Percentiles rank a stretch among this genome's conserved stretches.
These are phyloP conservation scores for Jimgerdemannia flammicorona DNA, from an alignment of 192 early-diverging fungal species.

Conservation along the genomic window DNA sequence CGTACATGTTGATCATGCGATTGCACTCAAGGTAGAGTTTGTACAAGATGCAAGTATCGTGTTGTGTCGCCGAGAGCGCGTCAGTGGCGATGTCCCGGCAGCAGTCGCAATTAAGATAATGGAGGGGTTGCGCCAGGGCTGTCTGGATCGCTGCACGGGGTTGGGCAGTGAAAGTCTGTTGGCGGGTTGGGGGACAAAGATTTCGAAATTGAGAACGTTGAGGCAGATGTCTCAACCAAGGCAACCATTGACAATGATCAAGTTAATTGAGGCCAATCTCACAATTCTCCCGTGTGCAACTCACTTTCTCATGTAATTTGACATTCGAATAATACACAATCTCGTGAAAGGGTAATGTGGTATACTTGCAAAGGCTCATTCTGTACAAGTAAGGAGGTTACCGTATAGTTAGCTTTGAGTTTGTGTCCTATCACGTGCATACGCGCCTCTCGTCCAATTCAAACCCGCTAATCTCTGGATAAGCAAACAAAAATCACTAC, in stretches of 20 bases:
- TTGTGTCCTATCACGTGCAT: no score
- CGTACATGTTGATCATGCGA: constrained; percentile 90
- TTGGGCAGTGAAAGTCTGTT: constrained; percentile 75
- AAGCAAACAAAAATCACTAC: constrained; percentile 4
- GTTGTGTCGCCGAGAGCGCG: constrained; percentile 56
- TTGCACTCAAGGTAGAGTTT: constrained; percentile 90
- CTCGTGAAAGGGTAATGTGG: constrained; percentile 65
- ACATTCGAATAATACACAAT: constrained; percentile 75
- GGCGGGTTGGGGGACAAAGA: background rate
- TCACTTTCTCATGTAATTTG: constrained; percentile 70
- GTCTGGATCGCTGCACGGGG: constrained; percentile 83
- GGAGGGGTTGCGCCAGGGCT: constrained; percentile 68
- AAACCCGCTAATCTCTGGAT: background rate
- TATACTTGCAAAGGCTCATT: constrained; percentile 41
- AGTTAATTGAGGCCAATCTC: background rate
- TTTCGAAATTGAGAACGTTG: no score
- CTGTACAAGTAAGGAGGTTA: background rate
- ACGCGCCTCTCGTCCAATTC: no score
- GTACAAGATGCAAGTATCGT: constrained; percentile 89
- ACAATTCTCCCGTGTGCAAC: background rate
- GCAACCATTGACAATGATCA: background rate
- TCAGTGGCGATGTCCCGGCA: constrained; percentile 42
- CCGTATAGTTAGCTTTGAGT: no score
- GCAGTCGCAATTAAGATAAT: constrained; percentile 84
- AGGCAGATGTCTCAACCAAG: no score